These are phyloP conservation scores for Calendula officinalis DNA, from an alignment of 129 eudicot species.

Conservation along the genomic window DNA sequence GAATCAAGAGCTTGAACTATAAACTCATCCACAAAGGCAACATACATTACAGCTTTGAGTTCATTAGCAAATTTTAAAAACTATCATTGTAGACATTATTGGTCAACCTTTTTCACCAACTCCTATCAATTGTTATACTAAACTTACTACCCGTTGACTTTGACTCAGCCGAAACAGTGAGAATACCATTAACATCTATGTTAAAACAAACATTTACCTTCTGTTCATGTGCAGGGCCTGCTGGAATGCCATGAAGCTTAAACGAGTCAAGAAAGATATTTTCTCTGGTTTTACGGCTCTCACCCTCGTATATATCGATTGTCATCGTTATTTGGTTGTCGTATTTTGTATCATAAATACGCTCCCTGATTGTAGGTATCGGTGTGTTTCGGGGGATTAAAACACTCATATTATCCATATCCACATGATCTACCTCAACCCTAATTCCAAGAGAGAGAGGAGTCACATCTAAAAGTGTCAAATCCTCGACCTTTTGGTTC, in stretches of 20 bases:
- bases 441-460: slow-evolving; percentile 22
- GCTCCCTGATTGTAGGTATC: slow-evolving; percentile 12
- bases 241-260: slow-evolving; percentile 11
- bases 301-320: slow-evolving; percentile 17
- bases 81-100: no score
- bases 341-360: neutral
- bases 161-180: slow-evolving; percentile 21
- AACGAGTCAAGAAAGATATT: slow-evolving; percentile 23
- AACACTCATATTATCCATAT: slow-evolving; percentile 7
- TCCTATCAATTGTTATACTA: slow-evolving; percentile 5
- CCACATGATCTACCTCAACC: neutral
- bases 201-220: slow-evolving; percentile 4
- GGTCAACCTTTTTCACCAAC: slow-evolving; percentile 3
- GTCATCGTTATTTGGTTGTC: neutral
- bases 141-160: neutral
- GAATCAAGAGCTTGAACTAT: no score
- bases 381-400: slow-evolving; percentile 26
- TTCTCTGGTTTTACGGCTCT: slow-evolving; percentile 1
- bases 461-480: slow-evolving; percentile 11
- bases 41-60: no score
- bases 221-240: slow-evolving; percentile 10
- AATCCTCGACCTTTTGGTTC: neutral
- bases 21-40: no score
- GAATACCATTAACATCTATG: slow-evolving; percentile 30
- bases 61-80: no score